Evolutionary conservation across 1,284 basidiomycete genomes (phyloP).

Genomic region (Vanrija sp.): DNA sequence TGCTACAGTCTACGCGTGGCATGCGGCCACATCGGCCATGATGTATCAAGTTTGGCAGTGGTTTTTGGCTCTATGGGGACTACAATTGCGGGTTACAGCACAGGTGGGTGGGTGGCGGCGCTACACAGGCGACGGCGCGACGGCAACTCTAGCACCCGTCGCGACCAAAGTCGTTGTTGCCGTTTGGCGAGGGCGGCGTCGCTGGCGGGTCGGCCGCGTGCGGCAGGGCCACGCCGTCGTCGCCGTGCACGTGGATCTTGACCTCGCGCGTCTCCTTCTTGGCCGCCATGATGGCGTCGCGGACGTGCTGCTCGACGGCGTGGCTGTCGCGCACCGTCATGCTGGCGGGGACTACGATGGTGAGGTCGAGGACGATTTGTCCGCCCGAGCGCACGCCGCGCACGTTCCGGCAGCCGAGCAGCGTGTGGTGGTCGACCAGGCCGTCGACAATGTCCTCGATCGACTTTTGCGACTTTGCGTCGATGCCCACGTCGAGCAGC

Average conservation of each 20-base stretch:
- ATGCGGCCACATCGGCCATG: no score
- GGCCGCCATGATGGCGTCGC: slow-evolving; percentile 58
- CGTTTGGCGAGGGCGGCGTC: neutral
- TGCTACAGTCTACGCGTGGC: no score
- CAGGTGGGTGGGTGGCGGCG: no score
- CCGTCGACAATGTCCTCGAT: slow-evolving; percentile 59
- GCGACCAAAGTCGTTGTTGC: neutral
- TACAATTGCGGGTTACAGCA: no score
- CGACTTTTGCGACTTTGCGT: slow-evolving; percentile 55
- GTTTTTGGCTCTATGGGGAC: no score
- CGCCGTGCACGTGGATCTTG: slow-evolving; percentile 60
- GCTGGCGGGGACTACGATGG: slow-evolving; percentile 62
- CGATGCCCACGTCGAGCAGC: slow-evolving; percentile 78
- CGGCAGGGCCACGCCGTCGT: slow-evolving; percentile 15
- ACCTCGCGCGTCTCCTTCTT: slow-evolving; percentile 75
- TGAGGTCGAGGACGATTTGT: slow-evolving; percentile 48
- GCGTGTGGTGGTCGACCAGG: slow-evolving; percentile 50
- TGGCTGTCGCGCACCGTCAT: slow-evolving; percentile 60
- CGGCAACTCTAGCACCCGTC: neutral
- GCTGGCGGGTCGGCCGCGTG: neutral
- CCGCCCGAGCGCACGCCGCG: slow-evolving; percentile 71
- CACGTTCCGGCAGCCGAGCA: slow-evolving; percentile 62
- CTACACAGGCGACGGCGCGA: no score
- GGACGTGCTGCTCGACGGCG: slow-evolving; percentile 62
- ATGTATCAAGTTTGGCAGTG: no score